Percentiles rank a stretch among this genome's conserved stretches.
Evolutionary conservation across 139 green algal genomes (phyloP).

Genomic region (Chlorella sorokiniana): DNA sequence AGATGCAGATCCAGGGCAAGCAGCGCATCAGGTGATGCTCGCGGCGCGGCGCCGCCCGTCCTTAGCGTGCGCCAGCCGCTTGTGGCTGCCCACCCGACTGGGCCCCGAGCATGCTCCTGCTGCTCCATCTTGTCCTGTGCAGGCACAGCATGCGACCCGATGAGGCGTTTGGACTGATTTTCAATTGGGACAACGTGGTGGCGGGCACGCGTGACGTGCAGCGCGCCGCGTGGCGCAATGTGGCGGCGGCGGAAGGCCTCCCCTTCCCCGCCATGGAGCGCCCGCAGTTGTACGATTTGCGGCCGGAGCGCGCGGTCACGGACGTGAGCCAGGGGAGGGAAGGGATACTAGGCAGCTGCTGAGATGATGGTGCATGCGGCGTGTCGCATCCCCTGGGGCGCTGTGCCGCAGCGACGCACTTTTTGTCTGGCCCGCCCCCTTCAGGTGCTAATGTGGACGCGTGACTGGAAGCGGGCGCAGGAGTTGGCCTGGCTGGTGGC

Average conservation of each 20-base stretch:
- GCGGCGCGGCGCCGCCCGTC: no score
- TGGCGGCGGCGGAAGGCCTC: conserved; percentile 60
- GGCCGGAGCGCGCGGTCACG: conserved; percentile 48
- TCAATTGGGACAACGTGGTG: conserved; percentile 67
- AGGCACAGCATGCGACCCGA: conserved; percentile 68
- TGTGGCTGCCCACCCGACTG: neutral
- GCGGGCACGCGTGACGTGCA: conserved; percentile 52
- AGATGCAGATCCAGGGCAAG: conserved; percentile 57
- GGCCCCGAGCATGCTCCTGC: neutral
- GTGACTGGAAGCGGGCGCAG: conserved; percentile 53
- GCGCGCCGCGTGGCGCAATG: conserved; percentile 59
- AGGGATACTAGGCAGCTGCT: neutral
- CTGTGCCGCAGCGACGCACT: no score
- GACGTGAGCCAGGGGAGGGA: conserved; percentile 3
- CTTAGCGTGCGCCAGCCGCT: no score
- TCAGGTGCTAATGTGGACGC: conserved; percentile 74
- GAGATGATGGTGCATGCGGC: no score
- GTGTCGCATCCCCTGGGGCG: no score
- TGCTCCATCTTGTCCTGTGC: neutral
- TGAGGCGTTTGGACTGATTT: conserved; percentile 82
- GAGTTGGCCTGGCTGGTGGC: conserved; percentile 65
- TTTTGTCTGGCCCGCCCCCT: neutral
- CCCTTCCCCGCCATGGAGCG: conserved; percentile 37
- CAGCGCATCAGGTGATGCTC: neutral
- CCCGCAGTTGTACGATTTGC: conserved; percentile 50